Conservation (phyloP, 441 rosid genomes). For the Adansonia grandidieri region DNA sequence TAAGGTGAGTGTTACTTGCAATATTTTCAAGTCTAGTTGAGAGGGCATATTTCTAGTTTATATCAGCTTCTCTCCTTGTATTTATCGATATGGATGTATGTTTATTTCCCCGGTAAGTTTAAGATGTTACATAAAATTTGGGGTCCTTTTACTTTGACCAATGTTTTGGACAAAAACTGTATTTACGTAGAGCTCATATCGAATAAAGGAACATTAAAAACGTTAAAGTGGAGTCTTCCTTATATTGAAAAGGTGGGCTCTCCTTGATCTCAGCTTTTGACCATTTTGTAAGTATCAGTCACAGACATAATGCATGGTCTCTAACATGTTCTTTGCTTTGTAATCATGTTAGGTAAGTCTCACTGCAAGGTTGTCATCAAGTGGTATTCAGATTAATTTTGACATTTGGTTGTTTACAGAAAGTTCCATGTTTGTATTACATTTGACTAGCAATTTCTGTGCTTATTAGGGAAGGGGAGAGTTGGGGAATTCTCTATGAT, state of each 20-base stretch:
- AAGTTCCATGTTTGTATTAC: neutral
- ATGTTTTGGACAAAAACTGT: neutral
- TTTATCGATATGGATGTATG: neutral
- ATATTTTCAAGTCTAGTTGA: slow-evolving; percentile 6
- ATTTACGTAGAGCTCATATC: neutral
- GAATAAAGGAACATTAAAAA: neutral
- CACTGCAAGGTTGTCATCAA: slow-evolving; percentile 1
- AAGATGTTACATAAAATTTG: slow-evolving; percentile 1
- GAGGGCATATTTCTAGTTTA: neutral
- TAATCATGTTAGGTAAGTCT: neutral
- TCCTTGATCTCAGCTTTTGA: neutral
- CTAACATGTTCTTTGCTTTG: neutral
- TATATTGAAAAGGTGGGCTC: neutral
- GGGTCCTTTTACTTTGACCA: slow-evolving; percentile 15
- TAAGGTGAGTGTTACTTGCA: neutral
- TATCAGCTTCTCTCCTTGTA: slow-evolving; percentile 11
- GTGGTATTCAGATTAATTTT: neutral
- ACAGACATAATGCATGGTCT: neutral
- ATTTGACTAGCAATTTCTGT: neutral
- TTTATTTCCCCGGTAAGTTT: neutral
- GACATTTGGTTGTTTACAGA: neutral
- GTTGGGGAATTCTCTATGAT: neutral
- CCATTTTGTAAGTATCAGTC: neutral
- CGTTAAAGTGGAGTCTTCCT: neutral
- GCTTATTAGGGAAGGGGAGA: neutral